Base-by-base conservation (phyloP, 1,284 basidiomycete species). In the Boletus mariae region DNA sequence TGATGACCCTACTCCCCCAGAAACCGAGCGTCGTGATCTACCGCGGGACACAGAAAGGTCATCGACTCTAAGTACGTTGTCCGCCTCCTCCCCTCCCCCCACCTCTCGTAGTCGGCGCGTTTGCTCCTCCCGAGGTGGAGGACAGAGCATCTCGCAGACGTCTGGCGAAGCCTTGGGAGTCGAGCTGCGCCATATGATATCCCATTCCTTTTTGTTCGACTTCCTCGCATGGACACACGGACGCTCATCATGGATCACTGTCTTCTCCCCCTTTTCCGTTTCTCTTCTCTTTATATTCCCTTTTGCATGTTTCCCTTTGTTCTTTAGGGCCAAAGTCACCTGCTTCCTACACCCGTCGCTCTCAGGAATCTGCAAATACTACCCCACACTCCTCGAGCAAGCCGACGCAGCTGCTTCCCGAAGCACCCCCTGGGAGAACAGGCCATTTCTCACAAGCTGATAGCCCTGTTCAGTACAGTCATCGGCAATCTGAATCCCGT, bases 41-140 rank as follows among this genome's bases (percentile, higher is more conserved):
- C 69, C 71, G 58, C 69, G 68, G 59, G 73, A 71, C 65, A 66
- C 70, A 57, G 72, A 72, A 69, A 73, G 68, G 67, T 73, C 76
- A 68, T 71, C 80, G 72, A 70, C 82, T 77, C 71, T 76, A 72
- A 87, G 85, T 88, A 88, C 85, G 85, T 88, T 88, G 74, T 87
- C 81, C 73, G 75, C 82, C 78, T 84, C 79, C 72, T 81, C 66
- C 73, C 74, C 71, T 74, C 66, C 60, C 70, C 68, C 66, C 69
- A 70, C 72, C 72, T 67, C 68, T 71, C 70, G 67, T 71, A 65
- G 66, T 65, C 62, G 68, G 71, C 73, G 69, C 63, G 61, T 60
- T 64, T 66, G 61, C 69, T 75, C 71, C 73, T 80, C 72, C 73
- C 75, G 71, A 72, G 76, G 77, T 71, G 77, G 75, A 78, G 72